Conservation (phyloP, 495 filamentous ascomycete genomes). For the Lichina pygmaea region DNA sequence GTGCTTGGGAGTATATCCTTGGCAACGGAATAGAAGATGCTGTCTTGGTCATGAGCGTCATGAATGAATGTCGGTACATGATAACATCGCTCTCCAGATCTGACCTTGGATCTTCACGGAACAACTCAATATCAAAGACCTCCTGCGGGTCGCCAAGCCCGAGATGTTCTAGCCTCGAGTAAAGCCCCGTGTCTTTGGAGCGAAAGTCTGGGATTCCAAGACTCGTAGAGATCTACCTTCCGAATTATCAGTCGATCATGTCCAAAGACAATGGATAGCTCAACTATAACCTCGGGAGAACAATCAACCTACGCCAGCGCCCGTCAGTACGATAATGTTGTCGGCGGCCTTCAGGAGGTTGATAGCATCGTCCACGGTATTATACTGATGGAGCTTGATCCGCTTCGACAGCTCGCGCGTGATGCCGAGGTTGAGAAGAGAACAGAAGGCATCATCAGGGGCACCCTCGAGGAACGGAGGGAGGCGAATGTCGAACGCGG, state of each 20-base stretch:
- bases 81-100: background rate
- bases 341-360: constrained; percentile 39
- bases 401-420: constrained; percentile 61
- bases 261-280: background rate
- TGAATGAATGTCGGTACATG: background rate
- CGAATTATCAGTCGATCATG: background rate
- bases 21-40: constrained; percentile 76
- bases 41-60: background rate
- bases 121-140: constrained; percentile 74
- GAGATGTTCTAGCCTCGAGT: constrained; percentile 53
- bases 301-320: constrained; percentile 36
- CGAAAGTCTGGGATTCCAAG: constrained; percentile 62
- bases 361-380: constrained; percentile 72
- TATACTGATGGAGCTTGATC: constrained; percentile 54
- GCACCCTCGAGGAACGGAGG: constrained; percentile 51
- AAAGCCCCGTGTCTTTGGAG: constrained; percentile 62
- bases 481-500: constrained; percentile 67
- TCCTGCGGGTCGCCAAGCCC: constrained; percentile 73
- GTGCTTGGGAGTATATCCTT: constrained; percentile 66
- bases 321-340: constrained; percentile 84
- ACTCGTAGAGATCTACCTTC: constrained; percentile 40
- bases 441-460: constrained; percentile 46
- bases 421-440: constrained; percentile 48
- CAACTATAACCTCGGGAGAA: background rate
- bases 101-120: constrained; percentile 50